Conservation (phyloP, 257 asterid species). For the Pogostemon cablin region DNA sequence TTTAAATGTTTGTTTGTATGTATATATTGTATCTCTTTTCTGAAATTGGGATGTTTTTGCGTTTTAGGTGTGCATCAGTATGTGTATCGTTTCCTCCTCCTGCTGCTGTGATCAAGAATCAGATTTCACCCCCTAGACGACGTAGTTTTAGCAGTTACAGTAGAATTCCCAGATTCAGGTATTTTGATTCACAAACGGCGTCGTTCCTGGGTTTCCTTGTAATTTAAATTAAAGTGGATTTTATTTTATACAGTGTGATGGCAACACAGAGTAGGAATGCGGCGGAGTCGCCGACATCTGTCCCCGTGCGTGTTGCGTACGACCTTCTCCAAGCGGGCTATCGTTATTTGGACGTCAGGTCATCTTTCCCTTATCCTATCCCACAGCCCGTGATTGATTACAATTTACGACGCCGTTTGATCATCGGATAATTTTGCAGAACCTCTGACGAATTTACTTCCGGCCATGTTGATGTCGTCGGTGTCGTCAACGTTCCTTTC, state of each 20-base stretch:
- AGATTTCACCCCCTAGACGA: conserved; percentile 39
- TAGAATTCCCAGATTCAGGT: conserved; percentile 50
- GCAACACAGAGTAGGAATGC: conserved; percentile 41
- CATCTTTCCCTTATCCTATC: not conserved
- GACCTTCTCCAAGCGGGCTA: conserved; percentile 84
- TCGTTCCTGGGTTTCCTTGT: not conserved
- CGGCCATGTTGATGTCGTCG: conserved; percentile 55
- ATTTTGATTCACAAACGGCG: not conserved
- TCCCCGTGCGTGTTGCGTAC: conserved; percentile 77
- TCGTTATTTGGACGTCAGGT: conserved; percentile 80
- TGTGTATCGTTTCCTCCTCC: not conserved
- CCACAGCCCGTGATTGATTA: too few species aligned
- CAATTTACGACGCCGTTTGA: too few species aligned
- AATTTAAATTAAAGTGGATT: too few species aligned
- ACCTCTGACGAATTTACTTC: conserved; percentile 64
- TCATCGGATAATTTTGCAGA: conserved; percentile 40
- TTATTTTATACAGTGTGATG: conserved; percentile 40
- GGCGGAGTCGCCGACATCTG: conserved; percentile 61
- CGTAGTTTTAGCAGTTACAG: conserved; percentile 28
- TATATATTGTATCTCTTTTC: not conserved
- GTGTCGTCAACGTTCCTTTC: conserved; percentile 76
- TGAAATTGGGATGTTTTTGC: not conserved
- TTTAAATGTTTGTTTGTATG: not conserved
- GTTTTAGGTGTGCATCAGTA: conserved; percentile 31
- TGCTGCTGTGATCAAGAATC: conserved; percentile 38